phyloP scores from a whole-genome alignment of 169 alveolate genomes.

The Babesia caballi region DNA sequence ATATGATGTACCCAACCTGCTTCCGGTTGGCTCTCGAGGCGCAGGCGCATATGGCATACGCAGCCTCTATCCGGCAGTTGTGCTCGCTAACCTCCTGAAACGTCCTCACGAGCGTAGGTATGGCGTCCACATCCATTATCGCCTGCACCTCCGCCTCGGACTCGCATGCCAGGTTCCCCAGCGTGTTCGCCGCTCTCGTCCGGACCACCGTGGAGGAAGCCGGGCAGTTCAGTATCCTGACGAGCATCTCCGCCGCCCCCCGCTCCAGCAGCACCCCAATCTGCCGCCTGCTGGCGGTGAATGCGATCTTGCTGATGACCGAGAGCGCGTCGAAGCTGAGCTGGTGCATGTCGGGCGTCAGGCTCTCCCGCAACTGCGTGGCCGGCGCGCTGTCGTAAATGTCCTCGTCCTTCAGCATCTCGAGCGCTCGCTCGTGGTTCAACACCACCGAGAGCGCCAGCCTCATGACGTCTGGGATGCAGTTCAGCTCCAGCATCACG shows the following conservation, averaged over 20 bases:
- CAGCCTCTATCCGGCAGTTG: conserved; percentile 83
- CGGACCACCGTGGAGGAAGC: conserved; percentile 72
- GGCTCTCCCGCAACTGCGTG: not conserved
- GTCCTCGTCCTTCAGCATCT: conserved; percentile 8
- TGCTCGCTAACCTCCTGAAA: conserved; percentile 78
- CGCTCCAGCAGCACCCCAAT: conserved; percentile 70
- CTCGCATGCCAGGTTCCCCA: conserved; percentile 86
- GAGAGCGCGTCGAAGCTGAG: conserved; percentile 83
- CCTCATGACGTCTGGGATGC: conserved; percentile 12
- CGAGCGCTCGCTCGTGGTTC: conserved; percentile 2
- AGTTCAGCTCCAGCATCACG: conserved; percentile 29
- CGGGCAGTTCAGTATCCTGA: conserved; percentile 76
- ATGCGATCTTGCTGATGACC: conserved; percentile 82
- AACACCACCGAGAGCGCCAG: conserved; percentile 27
- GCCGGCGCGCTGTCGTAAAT: not conserved
- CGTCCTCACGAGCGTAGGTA: conserved; percentile 75
- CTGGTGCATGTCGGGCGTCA: conserved; percentile 53
- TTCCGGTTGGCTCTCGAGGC: conserved; percentile 76
- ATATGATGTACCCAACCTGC: conserved; percentile 82
- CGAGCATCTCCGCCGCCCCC: conserved; percentile 76
- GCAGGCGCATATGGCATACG: conserved; percentile 87
- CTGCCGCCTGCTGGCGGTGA: conserved; percentile 77
- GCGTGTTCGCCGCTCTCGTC: conserved; percentile 85
- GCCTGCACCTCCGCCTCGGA: conserved; percentile 79
- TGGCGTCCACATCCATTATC: conserved; percentile 77